Evolutionary conservation across 2,329 filamentous ascomycete genomes (phyloP).

Genomic region (Aspergillus chevalieri): DNA sequence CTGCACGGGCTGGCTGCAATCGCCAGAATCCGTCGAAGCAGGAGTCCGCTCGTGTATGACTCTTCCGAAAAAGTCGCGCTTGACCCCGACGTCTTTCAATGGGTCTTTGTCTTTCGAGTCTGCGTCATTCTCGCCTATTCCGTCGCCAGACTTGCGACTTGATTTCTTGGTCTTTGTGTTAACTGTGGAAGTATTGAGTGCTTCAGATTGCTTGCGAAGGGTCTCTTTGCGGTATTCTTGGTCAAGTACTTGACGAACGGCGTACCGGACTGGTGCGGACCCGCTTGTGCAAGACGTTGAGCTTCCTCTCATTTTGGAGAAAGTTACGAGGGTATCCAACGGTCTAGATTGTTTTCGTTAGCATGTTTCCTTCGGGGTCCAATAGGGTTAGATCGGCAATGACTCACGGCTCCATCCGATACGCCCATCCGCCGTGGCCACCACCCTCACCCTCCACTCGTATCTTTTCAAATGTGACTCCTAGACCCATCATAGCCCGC

Average conservation of each 20-base stretch:
- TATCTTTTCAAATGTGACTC: slow-evolving; percentile 73
- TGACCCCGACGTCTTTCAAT: slow-evolving; percentile 42
- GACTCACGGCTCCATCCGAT: slow-evolving; percentile 86
- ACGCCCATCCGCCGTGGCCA: slow-evolving; percentile 65
- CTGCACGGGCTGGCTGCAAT: slow-evolving; percentile 15
- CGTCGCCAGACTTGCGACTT: slow-evolving; percentile 20
- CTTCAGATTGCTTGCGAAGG: slow-evolving; percentile 58
- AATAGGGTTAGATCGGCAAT: background rate
- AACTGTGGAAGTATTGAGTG: slow-evolving; percentile 33
- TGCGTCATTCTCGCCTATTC: slow-evolving; percentile 17
- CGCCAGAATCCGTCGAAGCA: slow-evolving; percentile 30
- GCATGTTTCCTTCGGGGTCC: slow-evolving; percentile 1
- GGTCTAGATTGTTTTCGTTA: slow-evolving; percentile 35
- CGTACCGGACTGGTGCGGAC: slow-evolving; percentile 74
- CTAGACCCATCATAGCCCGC: slow-evolving; percentile 73
- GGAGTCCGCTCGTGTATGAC: slow-evolving; percentile 50
- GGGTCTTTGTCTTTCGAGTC: slow-evolving; percentile 19
- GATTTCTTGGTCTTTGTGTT: slow-evolving; percentile 15
- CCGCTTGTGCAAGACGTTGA: slow-evolving; percentile 47
- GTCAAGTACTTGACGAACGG: slow-evolving; percentile 86
- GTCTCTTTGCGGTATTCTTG: slow-evolving; percentile 77
- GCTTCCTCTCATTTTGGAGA: slow-evolving; percentile 38
- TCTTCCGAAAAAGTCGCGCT: slow-evolving; percentile 81
- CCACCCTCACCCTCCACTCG: slow-evolving; percentile 66
- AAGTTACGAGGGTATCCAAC: slow-evolving; percentile 72